Evolutionary conservation across 306 rosid genomes (phyloP).

Genomic region (Quercus rubra): DNA sequence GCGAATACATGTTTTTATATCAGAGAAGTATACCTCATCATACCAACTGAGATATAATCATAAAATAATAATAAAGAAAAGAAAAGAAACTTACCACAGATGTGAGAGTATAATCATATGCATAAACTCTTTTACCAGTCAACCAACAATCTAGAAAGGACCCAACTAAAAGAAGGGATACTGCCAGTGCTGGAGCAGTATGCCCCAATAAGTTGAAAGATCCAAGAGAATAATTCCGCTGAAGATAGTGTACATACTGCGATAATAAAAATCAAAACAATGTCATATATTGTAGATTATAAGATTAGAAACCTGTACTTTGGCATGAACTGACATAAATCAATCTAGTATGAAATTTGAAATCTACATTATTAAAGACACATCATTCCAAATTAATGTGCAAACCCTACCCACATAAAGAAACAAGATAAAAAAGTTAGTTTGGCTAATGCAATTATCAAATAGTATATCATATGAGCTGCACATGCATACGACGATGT

Average conservation of each 20-base stretch:
- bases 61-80: neutral
- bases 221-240: conserved; percentile 70
- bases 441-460: neutral
- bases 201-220: conserved; percentile 76
- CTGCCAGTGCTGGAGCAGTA: conserved; percentile 77
- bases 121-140: conserved; percentile 54
- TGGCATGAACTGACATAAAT: neutral
- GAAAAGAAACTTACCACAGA: conserved; percentile 44
- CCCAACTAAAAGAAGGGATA: conserved; percentile 54
- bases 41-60: neutral
- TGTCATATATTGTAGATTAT: conserved; percentile 9
- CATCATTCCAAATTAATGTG: neutral
- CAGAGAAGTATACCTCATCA: conserved; percentile 1
- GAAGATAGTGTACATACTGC: conserved; percentile 76
- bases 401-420: neutral
- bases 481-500: neutral
- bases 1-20: conserved; percentile 1
- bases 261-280: conserved; percentile 14
- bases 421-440: neutral
- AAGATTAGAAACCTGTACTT: neutral
- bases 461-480: conserved; percentile 1
- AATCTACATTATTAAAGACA: neutral
- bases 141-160: conserved; percentile 72
- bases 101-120: conserved; percentile 39
- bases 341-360: neutral